Conservation (phyloP, 1,284 basidiomycete genomes). For the Trichosporon coremiiforme region DNA sequence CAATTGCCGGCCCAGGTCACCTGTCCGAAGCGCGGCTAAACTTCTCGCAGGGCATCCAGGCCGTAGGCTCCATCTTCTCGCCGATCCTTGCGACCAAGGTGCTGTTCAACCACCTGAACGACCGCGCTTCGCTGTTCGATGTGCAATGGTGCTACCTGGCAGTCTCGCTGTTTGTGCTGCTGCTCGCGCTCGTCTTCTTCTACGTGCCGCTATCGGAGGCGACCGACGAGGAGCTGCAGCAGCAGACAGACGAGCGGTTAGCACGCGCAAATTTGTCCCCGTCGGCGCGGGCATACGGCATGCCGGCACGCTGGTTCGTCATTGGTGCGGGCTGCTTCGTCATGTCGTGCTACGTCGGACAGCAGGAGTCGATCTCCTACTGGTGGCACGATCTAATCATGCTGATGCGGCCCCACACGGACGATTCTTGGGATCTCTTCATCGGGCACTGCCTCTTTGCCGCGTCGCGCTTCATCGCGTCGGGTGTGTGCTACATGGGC, state of each 20-base stretch:
- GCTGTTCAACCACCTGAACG: constrained; percentile 42
- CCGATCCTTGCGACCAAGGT: constrained; percentile 49
- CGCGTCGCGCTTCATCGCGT: constrained; percentile 45
- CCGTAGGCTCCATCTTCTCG: constrained; percentile 45
- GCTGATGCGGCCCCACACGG: constrained; percentile 33
- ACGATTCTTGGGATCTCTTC: constrained; percentile 40
- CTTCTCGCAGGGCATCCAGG: constrained; percentile 55
- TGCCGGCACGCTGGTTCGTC: constrained; percentile 35
- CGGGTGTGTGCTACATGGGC: constrained; percentile 43
- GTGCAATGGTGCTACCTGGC: constrained; percentile 57
- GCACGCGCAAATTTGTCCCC: constrained; percentile 34
- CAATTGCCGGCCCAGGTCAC: constrained; percentile 53
- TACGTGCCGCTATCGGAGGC: constrained; percentile 54
- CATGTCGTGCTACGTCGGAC: constrained; percentile 51
- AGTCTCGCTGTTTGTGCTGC: constrained; percentile 51
- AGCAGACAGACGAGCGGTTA: constrained; percentile 40
- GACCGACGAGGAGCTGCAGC: constrained; percentile 48
- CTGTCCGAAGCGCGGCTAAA: constrained; percentile 50
- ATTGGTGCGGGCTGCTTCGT: constrained; percentile 36
- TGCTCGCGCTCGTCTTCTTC: constrained; percentile 52
- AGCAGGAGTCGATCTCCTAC: constrained; percentile 51
- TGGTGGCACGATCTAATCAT: constrained; percentile 37
- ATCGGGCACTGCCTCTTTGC: constrained; percentile 47
- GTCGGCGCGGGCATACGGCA: constrained; percentile 29
- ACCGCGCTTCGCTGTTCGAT: constrained; percentile 41